Percentiles rank a stretch among this genome's conserved stretches.
phyloP scores from a whole-genome alignment of 768 basidiomycete genomes.

The Termitomyces sp. region DNA sequence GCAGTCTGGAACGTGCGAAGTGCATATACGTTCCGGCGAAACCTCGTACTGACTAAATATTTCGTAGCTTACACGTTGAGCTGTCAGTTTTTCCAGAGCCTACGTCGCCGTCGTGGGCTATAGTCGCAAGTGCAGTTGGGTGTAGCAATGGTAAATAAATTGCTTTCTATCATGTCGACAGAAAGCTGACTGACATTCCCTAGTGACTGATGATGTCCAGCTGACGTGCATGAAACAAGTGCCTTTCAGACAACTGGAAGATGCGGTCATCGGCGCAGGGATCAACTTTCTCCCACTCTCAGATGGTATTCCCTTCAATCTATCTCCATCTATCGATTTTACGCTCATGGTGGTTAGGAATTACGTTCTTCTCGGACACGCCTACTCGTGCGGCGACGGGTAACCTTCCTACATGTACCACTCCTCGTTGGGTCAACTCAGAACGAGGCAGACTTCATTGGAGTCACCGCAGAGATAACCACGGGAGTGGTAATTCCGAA shows the following conservation, averaged over 20 bases:
- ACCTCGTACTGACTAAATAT: background rate
- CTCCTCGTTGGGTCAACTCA: conserved; percentile 21
- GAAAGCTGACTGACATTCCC: background rate
- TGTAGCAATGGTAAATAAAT: conserved; percentile 25
- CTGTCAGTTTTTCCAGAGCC: background rate
- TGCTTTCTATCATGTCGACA: background rate
- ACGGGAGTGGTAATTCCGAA: conserved; percentile 4
- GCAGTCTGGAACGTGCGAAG: background rate
- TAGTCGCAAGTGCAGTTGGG: conserved; percentile 23
- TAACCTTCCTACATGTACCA: conserved; percentile 9
- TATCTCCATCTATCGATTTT: background rate
- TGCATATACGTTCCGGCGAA: background rate
- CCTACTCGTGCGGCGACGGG: conserved; percentile 8
- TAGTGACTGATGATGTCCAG: conserved; percentile 23
- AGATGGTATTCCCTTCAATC: conserved; percentile 19
- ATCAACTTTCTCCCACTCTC: conserved; percentile 21
- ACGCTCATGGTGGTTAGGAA: conserved; percentile 11
- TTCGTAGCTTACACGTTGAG: background rate
- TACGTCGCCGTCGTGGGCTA: background rate
- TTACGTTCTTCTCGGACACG: conserved; percentile 29
- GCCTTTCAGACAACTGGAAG: conserved; percentile 22
- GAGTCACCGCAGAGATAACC: background rate
- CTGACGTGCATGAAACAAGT: conserved; percentile 29
- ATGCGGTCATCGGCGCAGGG: conserved; percentile 23
- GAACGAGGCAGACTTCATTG: conserved; percentile 18